These are phyloP conservation scores for Penicillium bialowiezense DNA, from an alignment of 495 filamentous ascomycete genomes.

Conservation along the genomic window DNA sequence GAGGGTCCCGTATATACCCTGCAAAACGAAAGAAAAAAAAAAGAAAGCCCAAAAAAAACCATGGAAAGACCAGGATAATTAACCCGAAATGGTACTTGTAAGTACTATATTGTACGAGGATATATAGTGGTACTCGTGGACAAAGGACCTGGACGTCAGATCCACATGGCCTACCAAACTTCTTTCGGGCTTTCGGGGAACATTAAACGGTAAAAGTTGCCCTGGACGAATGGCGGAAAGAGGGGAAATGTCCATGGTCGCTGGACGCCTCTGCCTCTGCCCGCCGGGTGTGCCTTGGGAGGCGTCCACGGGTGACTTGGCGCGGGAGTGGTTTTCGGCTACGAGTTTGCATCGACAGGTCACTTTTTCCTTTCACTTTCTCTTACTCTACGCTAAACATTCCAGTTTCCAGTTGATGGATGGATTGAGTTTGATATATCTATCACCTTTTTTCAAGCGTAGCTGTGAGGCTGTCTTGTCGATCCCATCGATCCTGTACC, in stretches of 20 bases:
- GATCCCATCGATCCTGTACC: not conserved
- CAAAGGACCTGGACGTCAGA: conserved; percentile 19
- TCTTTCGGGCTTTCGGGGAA: conserved; percentile 15
- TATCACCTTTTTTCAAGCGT: not conserved
- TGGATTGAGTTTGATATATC: not conserved
- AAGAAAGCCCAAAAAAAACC: too few species aligned
- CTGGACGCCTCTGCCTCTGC: not conserved
- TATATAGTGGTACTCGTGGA: not conserved
- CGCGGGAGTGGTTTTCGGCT: not conserved
- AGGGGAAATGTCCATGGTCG: not conserved
- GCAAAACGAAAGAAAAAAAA: too few species aligned
- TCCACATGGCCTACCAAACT: conserved; percentile 23
- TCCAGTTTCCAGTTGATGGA: too few species aligned
- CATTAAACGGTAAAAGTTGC: conserved; percentile 1
- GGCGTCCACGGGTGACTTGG: conserved; percentile 2
- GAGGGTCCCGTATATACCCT: too few species aligned
- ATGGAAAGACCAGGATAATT: too few species aligned
- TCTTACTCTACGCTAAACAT: too few species aligned
- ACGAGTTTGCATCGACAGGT: not conserved
- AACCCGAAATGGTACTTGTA: conserved; percentile 3
- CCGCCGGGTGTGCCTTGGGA: not conserved
- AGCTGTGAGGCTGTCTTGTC: not conserved
- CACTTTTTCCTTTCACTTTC: not conserved
- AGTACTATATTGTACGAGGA: too few species aligned
- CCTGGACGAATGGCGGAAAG: not conserved